A percentile compares a stretch with the other conserved stretches of the same genome.
Conservation (phyloP, 2,329 filamentous ascomycete genomes). For the Aspergillus sp. region DNA sequence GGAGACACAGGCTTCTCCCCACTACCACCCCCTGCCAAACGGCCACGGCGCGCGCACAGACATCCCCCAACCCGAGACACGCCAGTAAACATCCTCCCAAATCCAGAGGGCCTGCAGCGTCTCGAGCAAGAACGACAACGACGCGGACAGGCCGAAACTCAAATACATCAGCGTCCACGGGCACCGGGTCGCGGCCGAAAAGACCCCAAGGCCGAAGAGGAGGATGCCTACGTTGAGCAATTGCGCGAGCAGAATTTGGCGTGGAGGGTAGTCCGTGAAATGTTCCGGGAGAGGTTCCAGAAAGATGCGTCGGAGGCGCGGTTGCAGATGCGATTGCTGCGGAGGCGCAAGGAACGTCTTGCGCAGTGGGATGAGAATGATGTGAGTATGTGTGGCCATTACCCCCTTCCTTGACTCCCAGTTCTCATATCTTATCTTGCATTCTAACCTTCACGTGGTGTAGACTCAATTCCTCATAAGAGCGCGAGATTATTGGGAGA, state of each 20-base stretch:
- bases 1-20: slow-evolving; percentile 18
- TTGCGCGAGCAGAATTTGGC: slow-evolving; percentile 30
- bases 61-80: slow-evolving; percentile 16
- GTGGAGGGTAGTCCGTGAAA: slow-evolving; percentile 32
- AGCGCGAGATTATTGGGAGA: slow-evolving; percentile 31
- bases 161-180: slow-evolving; percentile 20
- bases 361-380: slow-evolving; percentile 34
- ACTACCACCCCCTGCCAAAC: slow-evolving; percentile 15
- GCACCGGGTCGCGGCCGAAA: slow-evolving; percentile 27
- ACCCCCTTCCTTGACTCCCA: not conserved
- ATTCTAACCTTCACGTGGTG: slow-evolving; percentile 7
- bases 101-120: slow-evolving; percentile 32
- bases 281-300: slow-evolving; percentile 29
- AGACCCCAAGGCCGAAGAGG: slow-evolving; percentile 32
- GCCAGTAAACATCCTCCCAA: slow-evolving; percentile 31
- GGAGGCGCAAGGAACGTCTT: slow-evolving; percentile 28
- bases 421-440: not conserved
- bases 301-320: slow-evolving; percentile 33
- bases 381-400: slow-evolving; percentile 35
- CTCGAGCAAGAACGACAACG: slow-evolving; percentile 28
- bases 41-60: slow-evolving; percentile 16
- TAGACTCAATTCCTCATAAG: slow-evolving; percentile 30
- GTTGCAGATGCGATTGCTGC: slow-evolving; percentile 36
- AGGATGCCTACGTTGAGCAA: slow-evolving; percentile 31
- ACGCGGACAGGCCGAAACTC: slow-evolving; percentile 17